A percentile compares a stretch with the other conserved stretches of the same genome.
phyloP scores from a whole-genome alignment of 2,329 filamentous ascomycete species.

The Rhynchosporium graminicola region DNA sequence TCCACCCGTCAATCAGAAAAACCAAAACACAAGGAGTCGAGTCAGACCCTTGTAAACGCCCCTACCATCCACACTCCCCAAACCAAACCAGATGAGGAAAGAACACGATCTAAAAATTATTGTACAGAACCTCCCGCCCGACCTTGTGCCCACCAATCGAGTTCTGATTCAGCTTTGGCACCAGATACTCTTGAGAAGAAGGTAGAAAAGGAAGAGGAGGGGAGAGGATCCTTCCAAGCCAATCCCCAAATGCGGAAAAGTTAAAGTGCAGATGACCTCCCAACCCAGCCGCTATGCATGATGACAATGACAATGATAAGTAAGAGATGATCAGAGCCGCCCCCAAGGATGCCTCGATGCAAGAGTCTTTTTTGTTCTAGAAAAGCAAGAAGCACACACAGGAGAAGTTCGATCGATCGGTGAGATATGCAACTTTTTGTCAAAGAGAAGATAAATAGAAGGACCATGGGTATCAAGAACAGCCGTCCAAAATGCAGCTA shows the following conservation, averaged over 20 bases:
- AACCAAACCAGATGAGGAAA: slow-evolving; percentile 2
- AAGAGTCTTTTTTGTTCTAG: slow-evolving; percentile 24
- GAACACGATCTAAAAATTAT: slow-evolving; percentile 8
- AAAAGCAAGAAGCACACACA: slow-evolving; percentile 1
- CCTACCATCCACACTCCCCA: slow-evolving; percentile 17
- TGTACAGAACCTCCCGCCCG: slow-evolving; percentile 19
- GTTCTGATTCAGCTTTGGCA: slow-evolving; percentile 16
- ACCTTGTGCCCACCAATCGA: slow-evolving; percentile 1
- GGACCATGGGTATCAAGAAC: slow-evolving; percentile 33
- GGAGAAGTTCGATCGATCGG: neutral
- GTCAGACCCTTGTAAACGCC: neutral
- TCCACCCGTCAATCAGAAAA: neutral
- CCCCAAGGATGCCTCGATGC: slow-evolving; percentile 31
- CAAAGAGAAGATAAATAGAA: slow-evolving; percentile 19
- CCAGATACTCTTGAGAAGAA: slow-evolving; percentile 20
- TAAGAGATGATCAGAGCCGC: slow-evolving; percentile 14
- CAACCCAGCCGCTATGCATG: slow-evolving; percentile 34
- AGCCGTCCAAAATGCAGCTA: slow-evolving; percentile 26
- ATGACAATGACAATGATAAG: slow-evolving; percentile 19
- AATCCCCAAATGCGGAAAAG: slow-evolving; percentile 11
- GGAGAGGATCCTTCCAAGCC: slow-evolving; percentile 16
- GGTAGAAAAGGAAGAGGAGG: neutral
- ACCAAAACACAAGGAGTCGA: neutral
- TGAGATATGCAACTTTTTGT: slow-evolving; percentile 23
- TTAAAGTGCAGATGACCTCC: slow-evolving; percentile 26